A percentile compares a stretch with the other conserved stretches of the same genome.
Conservation (phyloP, 2,329 filamentous ascomycete genomes). For the Emmonsiellopsis sp. region DNA sequence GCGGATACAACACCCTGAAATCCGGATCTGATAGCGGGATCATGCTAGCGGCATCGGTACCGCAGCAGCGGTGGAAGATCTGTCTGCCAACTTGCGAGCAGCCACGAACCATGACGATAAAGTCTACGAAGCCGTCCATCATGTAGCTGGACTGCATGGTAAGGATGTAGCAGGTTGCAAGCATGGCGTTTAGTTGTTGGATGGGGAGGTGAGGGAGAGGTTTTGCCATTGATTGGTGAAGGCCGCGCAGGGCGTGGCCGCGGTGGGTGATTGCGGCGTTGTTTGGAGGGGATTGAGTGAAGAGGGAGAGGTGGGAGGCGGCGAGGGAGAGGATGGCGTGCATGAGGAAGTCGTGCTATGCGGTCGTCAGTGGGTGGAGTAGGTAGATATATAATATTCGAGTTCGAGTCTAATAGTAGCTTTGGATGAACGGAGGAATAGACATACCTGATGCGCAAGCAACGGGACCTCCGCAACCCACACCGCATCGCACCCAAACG, state of each 20-base stretch:
- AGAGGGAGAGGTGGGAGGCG: background rate
- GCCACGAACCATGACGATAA: conserved; percentile 20
- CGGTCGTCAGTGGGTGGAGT: background rate
- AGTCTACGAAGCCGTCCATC: conserved; percentile 19
- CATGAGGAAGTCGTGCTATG: background rate
- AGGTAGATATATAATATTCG: background rate
- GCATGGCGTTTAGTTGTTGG: conserved; percentile 12
- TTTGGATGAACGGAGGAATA: too few species aligned
- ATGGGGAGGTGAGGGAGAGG: background rate
- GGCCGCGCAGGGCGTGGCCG: background rate
- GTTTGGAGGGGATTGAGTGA: background rate
- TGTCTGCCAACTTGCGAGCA: background rate
- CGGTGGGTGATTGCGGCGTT: background rate
- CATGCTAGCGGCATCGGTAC: too few species aligned
- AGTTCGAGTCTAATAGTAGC: too few species aligned
- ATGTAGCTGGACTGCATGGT: conserved; percentile 21
- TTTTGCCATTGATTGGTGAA: background rate
- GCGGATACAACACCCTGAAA: background rate
- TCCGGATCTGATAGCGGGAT: background rate
- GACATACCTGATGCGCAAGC: background rate
- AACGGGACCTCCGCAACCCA: background rate
- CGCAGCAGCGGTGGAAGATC: background rate
- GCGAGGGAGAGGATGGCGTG: conserved; percentile 1
- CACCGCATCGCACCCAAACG: background rate
- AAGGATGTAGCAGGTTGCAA: conserved; percentile 21